A percentile compares a stretch with the other conserved stretches of the same genome.
Conservation (phyloP, 129 eudicot genomes). For the Chrysanthemum makinoi region DNA sequence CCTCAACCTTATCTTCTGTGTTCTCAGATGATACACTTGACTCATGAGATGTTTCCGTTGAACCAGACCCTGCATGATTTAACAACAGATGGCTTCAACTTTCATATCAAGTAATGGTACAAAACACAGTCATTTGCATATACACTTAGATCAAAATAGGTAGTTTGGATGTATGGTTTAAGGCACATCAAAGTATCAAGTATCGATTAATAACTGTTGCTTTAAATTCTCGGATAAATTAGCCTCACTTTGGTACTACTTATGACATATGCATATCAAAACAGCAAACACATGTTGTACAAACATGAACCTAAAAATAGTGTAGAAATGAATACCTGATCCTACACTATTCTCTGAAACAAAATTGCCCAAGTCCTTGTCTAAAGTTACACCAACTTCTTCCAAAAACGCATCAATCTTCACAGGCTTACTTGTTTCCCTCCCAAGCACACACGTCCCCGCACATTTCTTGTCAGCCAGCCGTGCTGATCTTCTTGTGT, state of each 20-base stretch:
- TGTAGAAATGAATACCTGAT: slow-evolving; percentile 6
- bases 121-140: not conserved
- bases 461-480: slow-evolving; percentile 35
- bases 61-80: slow-evolving; percentile 9
- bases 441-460: slow-evolving; percentile 5
- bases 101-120: not conserved
- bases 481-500: slow-evolving; percentile 62
- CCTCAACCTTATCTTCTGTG: slow-evolving; percentile 5
- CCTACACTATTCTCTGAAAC: slow-evolving; percentile 3
- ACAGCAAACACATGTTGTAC: not conserved
- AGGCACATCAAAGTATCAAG: not conserved
- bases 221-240: not conserved
- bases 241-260: not conserved
- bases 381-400: not conserved
- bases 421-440: slow-evolving; percentile 16
- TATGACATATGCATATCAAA: too few species aligned
- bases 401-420: slow-evolving; percentile 29
- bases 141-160: not conserved
- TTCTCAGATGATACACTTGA: slow-evolving; percentile 15
- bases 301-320: not conserved
- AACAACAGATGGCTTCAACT: not conserved
- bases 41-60: slow-evolving; percentile 9
- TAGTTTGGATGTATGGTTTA: not conserved
- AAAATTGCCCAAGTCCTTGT: not conserved
- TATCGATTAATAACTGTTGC: not conserved